Percentiles rank a stretch among this genome's conserved stretches.
Conservation (phyloP, 1,284 basidiomycete species). For the Microbotryum intermedium region DNA sequence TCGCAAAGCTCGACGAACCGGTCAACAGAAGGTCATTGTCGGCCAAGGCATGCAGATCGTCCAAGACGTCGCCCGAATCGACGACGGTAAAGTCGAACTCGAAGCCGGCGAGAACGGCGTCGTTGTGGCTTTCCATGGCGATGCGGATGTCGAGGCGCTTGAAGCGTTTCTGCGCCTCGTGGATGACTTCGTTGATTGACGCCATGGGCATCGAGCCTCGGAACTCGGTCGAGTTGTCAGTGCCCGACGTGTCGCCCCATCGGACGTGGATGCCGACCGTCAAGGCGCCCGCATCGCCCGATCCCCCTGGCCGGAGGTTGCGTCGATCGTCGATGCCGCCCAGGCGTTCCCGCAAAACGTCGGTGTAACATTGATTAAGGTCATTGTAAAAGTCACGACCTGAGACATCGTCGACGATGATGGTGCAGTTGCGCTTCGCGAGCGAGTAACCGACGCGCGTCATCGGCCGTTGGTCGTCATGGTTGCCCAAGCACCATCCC, state of each 20-base stretch:
- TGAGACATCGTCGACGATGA: neutral
- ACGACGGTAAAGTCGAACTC: neutral
- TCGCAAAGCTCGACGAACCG: neutral
- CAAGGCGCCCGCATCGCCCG: neutral
- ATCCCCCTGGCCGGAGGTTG: no score
- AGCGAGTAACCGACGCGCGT: neutral
- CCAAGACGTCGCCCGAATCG: neutral
- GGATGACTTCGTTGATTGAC: neutral
- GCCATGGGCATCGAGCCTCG: neutral
- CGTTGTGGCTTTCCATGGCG: neutral
- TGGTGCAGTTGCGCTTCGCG: neutral
- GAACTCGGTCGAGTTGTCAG: neutral
- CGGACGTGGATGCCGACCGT: conserved; percentile 1
- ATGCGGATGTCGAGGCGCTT: neutral
- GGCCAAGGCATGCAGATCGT: neutral
- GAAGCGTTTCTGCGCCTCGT: neutral
- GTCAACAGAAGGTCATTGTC: neutral
- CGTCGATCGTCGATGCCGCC: neutral
- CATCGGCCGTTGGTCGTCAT: neutral
- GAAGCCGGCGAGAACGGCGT: neutral
- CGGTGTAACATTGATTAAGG: neutral
- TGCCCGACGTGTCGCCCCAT: neutral
- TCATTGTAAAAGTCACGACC: neutral
- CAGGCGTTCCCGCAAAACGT: neutral
- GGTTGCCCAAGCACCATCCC: neutral